phyloP scores from a whole-genome alignment of 345 rosid species.

The Cochlearia excelsa region DNA sequence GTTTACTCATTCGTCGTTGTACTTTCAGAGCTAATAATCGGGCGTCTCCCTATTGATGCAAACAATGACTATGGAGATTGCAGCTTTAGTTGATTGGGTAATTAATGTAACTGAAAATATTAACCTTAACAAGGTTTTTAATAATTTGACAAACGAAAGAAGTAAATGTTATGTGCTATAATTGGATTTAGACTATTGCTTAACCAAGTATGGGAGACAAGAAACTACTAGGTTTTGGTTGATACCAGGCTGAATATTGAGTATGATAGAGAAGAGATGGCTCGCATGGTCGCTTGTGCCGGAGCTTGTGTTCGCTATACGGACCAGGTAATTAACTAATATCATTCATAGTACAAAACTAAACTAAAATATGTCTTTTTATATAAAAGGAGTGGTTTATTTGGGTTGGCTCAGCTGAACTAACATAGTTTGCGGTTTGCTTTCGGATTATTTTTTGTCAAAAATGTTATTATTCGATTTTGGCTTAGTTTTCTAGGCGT shows the following conservation, averaged over 20 bases:
- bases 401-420: too few relatives aligned
- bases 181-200: slow-evolving; percentile 61
- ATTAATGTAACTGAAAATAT: slow-evolving; percentile 12
- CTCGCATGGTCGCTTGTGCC: slow-evolving; percentile 78
- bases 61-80: slow-evolving; percentile 48
- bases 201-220: slow-evolving; percentile 58
- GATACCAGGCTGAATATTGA: slow-evolving; percentile 54
- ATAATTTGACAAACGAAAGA: background rate
- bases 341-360: too few relatives aligned
- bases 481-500: too few relatives aligned
- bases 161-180: background rate
- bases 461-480: too few relatives aligned
- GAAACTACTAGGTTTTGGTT: slow-evolving; percentile 51
- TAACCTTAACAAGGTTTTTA: background rate
- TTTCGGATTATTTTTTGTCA: too few relatives aligned
- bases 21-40: slow-evolving; percentile 79
- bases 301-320: slow-evolving; percentile 85
- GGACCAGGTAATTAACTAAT: slow-evolving; percentile 17
- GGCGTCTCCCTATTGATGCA: slow-evolving; percentile 65
- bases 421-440: too few relatives aligned
- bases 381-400: too few relatives aligned
- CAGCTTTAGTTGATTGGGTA: slow-evolving; percentile 85
- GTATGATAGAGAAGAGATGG: slow-evolving; percentile 65
- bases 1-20: slow-evolving; percentile 86
- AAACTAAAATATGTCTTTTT: too few relatives aligned